Conservation (phyloP, 208 protist species). For the Wallacemonas collosoma region DNA sequence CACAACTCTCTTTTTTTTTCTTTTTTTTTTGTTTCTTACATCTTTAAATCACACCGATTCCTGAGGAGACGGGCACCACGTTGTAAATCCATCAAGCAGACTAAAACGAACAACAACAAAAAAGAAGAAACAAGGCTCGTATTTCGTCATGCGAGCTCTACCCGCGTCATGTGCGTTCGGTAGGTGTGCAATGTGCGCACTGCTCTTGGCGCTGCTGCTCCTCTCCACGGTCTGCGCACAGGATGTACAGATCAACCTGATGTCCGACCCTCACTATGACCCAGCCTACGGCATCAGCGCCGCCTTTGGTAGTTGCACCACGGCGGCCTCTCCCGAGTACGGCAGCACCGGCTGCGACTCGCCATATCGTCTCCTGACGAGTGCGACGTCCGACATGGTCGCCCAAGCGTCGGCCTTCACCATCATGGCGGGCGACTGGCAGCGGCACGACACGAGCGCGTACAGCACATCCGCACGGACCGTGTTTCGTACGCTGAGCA, state of each 20-base stretch:
- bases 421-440: slow-evolving; percentile 36
- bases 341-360: slow-evolving; percentile 34
- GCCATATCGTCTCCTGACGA: slow-evolving; percentile 26
- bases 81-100: too few species aligned
- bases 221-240: not conserved
- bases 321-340: slow-evolving; percentile 1
- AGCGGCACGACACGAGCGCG: slow-evolving; percentile 29
- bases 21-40: too few species aligned
- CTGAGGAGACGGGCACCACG: too few species aligned
- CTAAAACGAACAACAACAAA: not conserved
- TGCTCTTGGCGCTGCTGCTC: slow-evolving; percentile 4
- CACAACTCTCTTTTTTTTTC: too few species aligned
- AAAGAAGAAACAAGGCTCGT: not conserved
- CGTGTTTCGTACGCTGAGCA: slow-evolving; percentile 28
- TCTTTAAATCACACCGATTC: too few species aligned
- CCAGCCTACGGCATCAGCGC: slow-evolving; percentile 28
- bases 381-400: slow-evolving; percentile 21
- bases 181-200: not conserved
- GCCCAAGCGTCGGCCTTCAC: slow-evolving; percentile 19
- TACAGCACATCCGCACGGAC: slow-evolving; percentile 1
- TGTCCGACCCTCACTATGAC: slow-evolving; percentile 43
- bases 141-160: too few species aligned
- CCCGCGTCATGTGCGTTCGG: too few species aligned
- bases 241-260: slow-evolving; percentile 23
- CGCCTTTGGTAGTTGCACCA: slow-evolving; percentile 19